Evolutionary conservation across 192 early-diverging fungal genomes (phyloP).

Genomic region (Chytriomyces hyalinus): DNA sequence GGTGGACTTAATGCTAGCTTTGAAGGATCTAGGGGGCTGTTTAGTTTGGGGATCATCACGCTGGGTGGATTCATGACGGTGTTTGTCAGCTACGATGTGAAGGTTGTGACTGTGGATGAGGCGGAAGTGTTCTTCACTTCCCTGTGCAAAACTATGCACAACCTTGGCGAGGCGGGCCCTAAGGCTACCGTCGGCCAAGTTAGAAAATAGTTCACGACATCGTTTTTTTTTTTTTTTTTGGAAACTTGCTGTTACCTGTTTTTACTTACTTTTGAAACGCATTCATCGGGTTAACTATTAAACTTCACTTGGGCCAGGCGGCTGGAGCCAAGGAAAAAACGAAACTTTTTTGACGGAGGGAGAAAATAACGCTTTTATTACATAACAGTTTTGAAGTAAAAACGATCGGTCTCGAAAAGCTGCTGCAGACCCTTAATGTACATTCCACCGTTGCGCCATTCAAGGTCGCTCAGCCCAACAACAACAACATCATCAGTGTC

Average conservation of each 20-base stretch:
- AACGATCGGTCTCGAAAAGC: slow-evolving; percentile 22
- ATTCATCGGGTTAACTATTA: background rate
- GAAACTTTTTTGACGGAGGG: background rate
- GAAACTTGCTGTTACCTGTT: background rate
- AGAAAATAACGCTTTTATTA: too few species aligned
- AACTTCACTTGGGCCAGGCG: background rate
- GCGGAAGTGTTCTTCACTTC: slow-evolving; percentile 45
- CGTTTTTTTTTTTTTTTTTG: background rate
- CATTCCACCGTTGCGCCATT: slow-evolving; percentile 19
- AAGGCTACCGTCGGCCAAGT: slow-evolving; percentile 15
- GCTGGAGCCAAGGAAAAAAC: background rate
- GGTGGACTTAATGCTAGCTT: slow-evolving; percentile 48
- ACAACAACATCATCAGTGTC: background rate
- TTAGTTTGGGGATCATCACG: slow-evolving; percentile 52
- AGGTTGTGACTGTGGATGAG: slow-evolving; percentile 40
- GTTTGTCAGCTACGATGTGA: slow-evolving; percentile 39
- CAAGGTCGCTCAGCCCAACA: slow-evolving; percentile 13
- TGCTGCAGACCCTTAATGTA: slow-evolving; percentile 20
- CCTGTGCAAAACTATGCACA: slow-evolving; percentile 29
- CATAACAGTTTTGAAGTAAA: slow-evolving; percentile 7
- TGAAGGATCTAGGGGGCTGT: slow-evolving; percentile 48
- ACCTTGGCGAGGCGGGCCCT: slow-evolving; percentile 6
- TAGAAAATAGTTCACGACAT: background rate
- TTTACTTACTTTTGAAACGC: background rate
- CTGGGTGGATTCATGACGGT: slow-evolving; percentile 46